A percentile compares a stretch with the other conserved stretches of the same genome.
These are phyloP conservation scores for Botrytis medusae DNA, from an alignment of 2,329 filamentous ascomycete species.

Conservation along the genomic window DNA sequence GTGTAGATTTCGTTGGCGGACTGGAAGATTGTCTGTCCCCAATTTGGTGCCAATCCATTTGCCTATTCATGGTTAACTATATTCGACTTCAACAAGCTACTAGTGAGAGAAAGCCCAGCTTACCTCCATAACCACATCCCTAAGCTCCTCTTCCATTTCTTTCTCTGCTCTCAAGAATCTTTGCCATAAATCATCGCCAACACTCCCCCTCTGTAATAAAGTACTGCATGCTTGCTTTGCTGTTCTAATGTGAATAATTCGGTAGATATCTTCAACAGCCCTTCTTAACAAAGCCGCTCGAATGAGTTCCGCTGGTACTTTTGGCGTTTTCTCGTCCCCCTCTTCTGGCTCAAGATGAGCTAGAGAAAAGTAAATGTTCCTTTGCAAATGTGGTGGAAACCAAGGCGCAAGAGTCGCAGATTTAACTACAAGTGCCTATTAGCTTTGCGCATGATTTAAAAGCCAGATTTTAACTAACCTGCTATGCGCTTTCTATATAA, in stretches of 20 bases:
- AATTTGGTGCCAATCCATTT: slow-evolving; percentile 82
- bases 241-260: slow-evolving; percentile 83
- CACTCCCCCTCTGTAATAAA: slow-evolving; percentile 83
- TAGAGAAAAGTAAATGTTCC: slow-evolving; percentile 92
- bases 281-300: slow-evolving; percentile 86
- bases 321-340: slow-evolving; percentile 64
- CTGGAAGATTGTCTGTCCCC: slow-evolving; percentile 96
- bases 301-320: slow-evolving; percentile 78
- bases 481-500: slow-evolving; percentile 93
- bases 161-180: slow-evolving; percentile 89
- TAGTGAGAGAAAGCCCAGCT: slow-evolving; percentile 31
- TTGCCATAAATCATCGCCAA: slow-evolving; percentile 95
- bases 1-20: slow-evolving; percentile 93
- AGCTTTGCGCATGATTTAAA: slow-evolving; percentile 5
- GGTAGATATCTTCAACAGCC: slow-evolving; percentile 88
- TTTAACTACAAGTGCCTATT: slow-evolving; percentile 53
- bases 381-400: slow-evolving; percentile 88
- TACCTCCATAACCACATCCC: slow-evolving; percentile 92
- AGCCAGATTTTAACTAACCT: slow-evolving; percentile 50
- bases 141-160: slow-evolving; percentile 94
- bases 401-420: slow-evolving; percentile 86
- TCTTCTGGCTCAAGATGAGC: slow-evolving; percentile 71
- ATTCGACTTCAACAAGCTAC: not conserved
- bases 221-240: slow-evolving; percentile 85
- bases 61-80: slow-evolving; percentile 57